phyloP scores from a whole-genome alignment of 2,329 filamentous ascomycete species.

The Exophiala alcalophila region DNA sequence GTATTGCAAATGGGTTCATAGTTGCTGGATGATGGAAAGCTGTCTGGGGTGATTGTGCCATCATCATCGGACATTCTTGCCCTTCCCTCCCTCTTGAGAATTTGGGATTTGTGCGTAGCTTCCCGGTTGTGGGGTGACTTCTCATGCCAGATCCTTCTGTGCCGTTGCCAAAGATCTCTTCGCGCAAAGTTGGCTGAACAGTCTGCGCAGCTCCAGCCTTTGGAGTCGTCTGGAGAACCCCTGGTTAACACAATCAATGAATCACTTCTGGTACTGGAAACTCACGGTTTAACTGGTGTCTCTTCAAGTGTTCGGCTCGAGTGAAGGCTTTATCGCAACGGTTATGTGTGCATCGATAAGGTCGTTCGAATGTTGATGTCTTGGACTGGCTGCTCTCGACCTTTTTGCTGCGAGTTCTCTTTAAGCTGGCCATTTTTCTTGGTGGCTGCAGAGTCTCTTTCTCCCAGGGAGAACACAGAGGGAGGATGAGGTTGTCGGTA shows the following conservation, averaged over 20 bases:
- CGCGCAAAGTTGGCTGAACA: slow-evolving; percentile 9
- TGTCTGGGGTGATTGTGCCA: too few relatives aligned
- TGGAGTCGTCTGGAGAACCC: neutral
- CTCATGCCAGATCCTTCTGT: slow-evolving; percentile 4
- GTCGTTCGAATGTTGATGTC: neutral
- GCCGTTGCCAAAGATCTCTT: slow-evolving; percentile 12
- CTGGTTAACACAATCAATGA: neutral
- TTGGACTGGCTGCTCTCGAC: neutral
- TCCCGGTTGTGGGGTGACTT: neutral
- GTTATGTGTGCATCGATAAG: slow-evolving; percentile 5
- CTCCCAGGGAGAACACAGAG: too few relatives aligned
- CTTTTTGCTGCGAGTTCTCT: slow-evolving; percentile 6
- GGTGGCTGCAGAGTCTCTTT: too few relatives aligned
- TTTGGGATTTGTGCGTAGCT: neutral
- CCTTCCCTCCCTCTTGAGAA: too few relatives aligned
- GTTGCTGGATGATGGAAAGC: too few relatives aligned
- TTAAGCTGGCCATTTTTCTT: neutral
- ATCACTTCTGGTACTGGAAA: neutral
- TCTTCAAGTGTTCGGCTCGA: slow-evolving; percentile 56
- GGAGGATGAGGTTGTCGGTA: neutral
- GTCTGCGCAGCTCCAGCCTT: slow-evolving; percentile 1
- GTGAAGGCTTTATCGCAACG: slow-evolving; percentile 55
- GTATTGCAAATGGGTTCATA: too few relatives aligned
- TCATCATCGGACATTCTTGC: too few relatives aligned
- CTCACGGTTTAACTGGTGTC: slow-evolving; percentile 30